Conservation (phyloP, 306 rosid species). For the Quercus agrifolia region DNA sequence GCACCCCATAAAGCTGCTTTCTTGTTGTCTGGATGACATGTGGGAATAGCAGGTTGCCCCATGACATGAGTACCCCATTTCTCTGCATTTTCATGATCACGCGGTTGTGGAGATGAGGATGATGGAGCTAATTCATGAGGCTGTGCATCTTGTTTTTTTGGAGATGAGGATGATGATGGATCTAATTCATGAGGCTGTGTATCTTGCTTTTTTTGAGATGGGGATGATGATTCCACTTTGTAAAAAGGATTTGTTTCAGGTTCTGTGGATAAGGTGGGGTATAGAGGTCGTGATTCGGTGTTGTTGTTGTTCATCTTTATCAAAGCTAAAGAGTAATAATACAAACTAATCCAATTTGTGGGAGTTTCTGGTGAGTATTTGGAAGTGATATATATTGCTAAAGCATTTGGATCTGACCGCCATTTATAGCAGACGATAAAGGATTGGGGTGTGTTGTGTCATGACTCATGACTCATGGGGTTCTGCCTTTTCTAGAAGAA, state of each 20-base stretch:
- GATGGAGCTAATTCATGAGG: background rate
- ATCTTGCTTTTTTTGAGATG: no score
- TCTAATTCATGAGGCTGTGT: background rate
- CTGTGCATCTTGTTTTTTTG: background rate
- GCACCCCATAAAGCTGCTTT: constrained; percentile 36
- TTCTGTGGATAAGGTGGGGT: constrained; percentile 10
- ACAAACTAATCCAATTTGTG: background rate
- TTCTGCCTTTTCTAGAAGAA: background rate
- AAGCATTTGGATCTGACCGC: background rate
- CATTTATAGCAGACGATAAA: background rate
- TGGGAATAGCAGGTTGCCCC: constrained; percentile 40
- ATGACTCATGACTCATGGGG: no score
- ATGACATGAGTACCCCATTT: constrained; percentile 42
- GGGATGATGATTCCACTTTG: background rate
- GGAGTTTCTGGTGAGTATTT: background rate
- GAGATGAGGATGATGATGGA: background rate
- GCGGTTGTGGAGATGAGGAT: background rate
- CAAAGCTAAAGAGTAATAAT: background rate
- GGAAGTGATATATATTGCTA: background rate
- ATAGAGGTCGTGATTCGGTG: constrained; percentile 16
- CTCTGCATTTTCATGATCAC: background rate
- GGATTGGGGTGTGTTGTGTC: background rate
- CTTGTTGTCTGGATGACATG: constrained; percentile 43
- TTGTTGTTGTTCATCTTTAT: constrained; percentile 18
- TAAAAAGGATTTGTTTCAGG: constrained; percentile 12